A percentile compares a stretch with the other conserved stretches of the same genome.
phyloP scores from a whole-genome alignment of 106 monocot species.

The Acorus calamus region DNA sequence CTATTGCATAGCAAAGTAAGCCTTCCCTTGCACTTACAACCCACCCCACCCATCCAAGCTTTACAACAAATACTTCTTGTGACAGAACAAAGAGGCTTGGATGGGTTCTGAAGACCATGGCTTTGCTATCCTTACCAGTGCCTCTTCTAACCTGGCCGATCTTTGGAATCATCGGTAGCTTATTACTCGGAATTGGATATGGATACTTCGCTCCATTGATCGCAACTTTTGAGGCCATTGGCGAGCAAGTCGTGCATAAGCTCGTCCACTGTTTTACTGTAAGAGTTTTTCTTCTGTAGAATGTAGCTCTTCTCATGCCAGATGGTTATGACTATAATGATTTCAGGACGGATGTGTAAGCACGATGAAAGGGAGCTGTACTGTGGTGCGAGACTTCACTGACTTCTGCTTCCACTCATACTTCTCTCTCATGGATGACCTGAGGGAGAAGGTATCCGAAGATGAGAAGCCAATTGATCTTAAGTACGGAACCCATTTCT shows the following conservation, averaged over 20 bases:
- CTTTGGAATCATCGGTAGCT: constrained; percentile 47
- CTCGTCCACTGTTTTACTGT: constrained; percentile 70
- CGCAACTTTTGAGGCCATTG: constrained; percentile 78
- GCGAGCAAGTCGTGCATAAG: constrained; percentile 41
- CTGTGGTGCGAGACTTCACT: constrained; percentile 57
- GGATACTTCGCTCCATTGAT: constrained; percentile 57
- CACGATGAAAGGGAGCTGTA: constrained; percentile 56
- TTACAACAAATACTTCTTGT: background rate
- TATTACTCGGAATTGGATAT: constrained; percentile 64
- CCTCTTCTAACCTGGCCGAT: constrained; percentile 49
- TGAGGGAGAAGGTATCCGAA: constrained; percentile 29
- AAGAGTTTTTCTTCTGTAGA: constrained; percentile 12
- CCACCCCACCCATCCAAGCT: no score
- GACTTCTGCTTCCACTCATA: constrained; percentile 88
- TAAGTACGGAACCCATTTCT: constrained; percentile 22
- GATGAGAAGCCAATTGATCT: constrained; percentile 51
- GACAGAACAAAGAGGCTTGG: constrained; percentile 73
- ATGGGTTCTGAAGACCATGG: constrained; percentile 38
- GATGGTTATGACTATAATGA: no score
- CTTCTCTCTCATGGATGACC: constrained; percentile 81
- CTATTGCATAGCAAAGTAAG: constrained; percentile 58
- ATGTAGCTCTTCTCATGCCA: no score
- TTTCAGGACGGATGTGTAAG: constrained; percentile 61
- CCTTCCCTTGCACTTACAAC: no score
- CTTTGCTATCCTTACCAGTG: constrained; percentile 38